Evolutionary conservation across 352 stramenopile species (phyloP).

Genomic region (Thalassiosira sp.): DNA sequence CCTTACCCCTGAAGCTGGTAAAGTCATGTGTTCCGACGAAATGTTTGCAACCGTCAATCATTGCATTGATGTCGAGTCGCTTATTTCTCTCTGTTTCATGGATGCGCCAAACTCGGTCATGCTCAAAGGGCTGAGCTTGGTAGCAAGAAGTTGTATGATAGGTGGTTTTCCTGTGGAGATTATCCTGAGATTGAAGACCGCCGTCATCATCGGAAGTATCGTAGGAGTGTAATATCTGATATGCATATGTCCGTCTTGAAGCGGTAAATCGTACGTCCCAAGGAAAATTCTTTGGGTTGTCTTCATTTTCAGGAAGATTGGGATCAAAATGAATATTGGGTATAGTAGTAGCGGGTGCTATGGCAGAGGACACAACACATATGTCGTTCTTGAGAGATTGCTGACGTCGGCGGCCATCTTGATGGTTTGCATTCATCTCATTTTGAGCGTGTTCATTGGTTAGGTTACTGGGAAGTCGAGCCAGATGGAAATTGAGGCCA

Average conservation of each 20-base stretch:
- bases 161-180: not conserved
- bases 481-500: constrained; percentile 72
- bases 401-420: constrained; percentile 12
- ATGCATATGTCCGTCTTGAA: constrained; percentile 72
- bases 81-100: constrained; percentile 29
- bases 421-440: constrained; percentile 9
- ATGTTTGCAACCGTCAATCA: constrained; percentile 59
- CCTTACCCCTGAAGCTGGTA: constrained; percentile 69
- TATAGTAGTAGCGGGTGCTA: constrained; percentile 55
- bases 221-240: constrained; percentile 63
- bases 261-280: constrained; percentile 79
- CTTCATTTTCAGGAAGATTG: constrained; percentile 25
- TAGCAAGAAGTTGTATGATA: constrained; percentile 26
- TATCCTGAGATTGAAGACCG: too few relatives aligned
- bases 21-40: constrained; percentile 77
- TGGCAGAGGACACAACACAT: constrained; percentile 35
- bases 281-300: constrained; percentile 56
- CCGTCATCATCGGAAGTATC: constrained; percentile 12
- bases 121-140: constrained; percentile 68
- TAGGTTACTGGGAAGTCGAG: constrained; percentile 23
- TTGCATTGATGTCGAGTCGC: constrained; percentile 63
- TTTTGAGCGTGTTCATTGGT: not conserved
- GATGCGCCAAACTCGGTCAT: constrained; percentile 67
- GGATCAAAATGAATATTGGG: constrained; percentile 37
- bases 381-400: constrained; percentile 25